Evolutionary conservation across 306 rosid species (phyloP), one percentile per base, ranked within the genome.

Genomic region (Cicer bijugum): DNA sequence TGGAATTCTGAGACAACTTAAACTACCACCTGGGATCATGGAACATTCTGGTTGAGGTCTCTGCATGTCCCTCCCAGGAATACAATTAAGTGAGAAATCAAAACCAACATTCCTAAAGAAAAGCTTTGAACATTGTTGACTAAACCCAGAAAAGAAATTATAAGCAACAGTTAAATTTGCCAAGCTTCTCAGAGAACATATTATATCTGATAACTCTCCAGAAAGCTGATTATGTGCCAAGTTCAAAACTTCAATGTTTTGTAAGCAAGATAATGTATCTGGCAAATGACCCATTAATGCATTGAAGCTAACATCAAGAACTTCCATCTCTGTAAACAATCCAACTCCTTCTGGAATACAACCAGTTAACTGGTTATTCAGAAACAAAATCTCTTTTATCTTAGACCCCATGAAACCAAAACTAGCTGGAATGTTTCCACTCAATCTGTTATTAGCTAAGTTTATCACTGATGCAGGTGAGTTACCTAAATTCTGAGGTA

Each of bases 121-220:
- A 43, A 86, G 86, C 75, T 67, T 87, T 51, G 85, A 63, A 38
- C 99, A 95, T 78, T 87, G 92, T 65, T 87, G 90, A 67, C 90
- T 90, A 52, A 95, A 85, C 88, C 99, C 99, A 72, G 97, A 95
- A 78, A 95, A 88, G 96, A 95, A 95, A 76, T 95, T 95, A 85
- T 83, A 90, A 28, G 99, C 84, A 62, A 95, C 95, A 0, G 93
- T 89, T 56, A 95, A 77, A 89, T 95, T 95, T 65, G 87, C 45
- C 11, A 95, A 83, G 73, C 84, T 91, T 53, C 76, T 85, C 62
- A 91, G 53, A 16, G 92, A 86, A 75, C 99, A 95, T 6, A 95
- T 80, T 57, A 87, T 14, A 15, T 95, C 99, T 8, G 99, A 91
- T 9, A 95, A 71, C 55, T 83, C 90, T 80, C 97, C 99, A 65